phyloP scores from a whole-genome alignment of 208 protist species.

The Entamoeba histolytica region DNA sequence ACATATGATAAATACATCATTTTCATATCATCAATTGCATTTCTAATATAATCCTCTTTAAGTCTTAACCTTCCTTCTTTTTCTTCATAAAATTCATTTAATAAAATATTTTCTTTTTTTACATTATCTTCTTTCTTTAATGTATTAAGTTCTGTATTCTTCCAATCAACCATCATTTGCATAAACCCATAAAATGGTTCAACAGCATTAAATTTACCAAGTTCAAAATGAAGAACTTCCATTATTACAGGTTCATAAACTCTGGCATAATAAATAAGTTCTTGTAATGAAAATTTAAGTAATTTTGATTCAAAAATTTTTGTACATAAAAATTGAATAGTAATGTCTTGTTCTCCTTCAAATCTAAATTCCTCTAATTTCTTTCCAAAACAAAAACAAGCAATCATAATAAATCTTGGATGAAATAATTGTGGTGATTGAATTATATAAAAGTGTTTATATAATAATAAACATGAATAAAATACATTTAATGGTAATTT shows the following conservation, averaged over 20 bases:
- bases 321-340: not conserved
- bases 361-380: not conserved
- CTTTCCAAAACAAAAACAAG: not conserved
- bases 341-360: not conserved
- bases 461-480: not conserved
- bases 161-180: not conserved
- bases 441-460: not conserved
- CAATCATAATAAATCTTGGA: not conserved
- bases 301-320: not conserved
- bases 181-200: not conserved
- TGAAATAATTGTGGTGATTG: not conserved
- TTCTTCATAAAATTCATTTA: not conserved
- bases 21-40: not conserved
- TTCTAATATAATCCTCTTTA: not conserved
- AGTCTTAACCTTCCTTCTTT: not conserved
- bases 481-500: not conserved
- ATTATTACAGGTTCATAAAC: not conserved
- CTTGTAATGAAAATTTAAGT: not conserved
- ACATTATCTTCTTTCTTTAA: not conserved
- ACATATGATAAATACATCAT: not conserved
- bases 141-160: not conserved
- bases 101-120: not conserved
- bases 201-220: not conserved
- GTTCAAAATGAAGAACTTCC: not conserved
- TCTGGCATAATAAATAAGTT: not conserved